Evolutionary conservation across 2,329 filamentous ascomycete species (phyloP).

Genomic region (Talaromyces sp.): DNA sequence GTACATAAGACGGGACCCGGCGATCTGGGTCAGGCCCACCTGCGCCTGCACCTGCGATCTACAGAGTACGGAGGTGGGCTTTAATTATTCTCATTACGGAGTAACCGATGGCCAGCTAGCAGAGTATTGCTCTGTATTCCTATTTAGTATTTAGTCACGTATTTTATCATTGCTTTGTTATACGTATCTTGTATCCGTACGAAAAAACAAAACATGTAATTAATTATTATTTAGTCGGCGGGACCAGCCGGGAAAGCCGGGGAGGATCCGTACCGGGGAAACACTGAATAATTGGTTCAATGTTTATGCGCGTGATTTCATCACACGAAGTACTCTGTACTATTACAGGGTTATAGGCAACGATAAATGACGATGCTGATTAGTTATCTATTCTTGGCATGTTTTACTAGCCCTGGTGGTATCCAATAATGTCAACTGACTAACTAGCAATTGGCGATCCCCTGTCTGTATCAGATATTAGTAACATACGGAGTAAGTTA

Average conservation of each 20-base stretch:
- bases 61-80: not conserved
- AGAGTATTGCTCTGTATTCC: not conserved
- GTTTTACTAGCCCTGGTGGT: not conserved
- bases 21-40: not conserved
- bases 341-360: not conserved
- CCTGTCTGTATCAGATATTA: no score
- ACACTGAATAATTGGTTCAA: no score
- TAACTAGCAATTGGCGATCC: not conserved
- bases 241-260: not conserved
- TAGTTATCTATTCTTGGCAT: not conserved
- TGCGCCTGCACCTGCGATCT: not conserved
- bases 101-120: not conserved
- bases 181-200: not conserved
- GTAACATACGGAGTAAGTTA: no score
- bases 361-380: not conserved
- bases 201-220: not conserved
- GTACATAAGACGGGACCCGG: not conserved
- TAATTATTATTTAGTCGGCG: not conserved
- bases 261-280: not conserved
- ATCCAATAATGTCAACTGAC: not conserved
- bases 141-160: not conserved
- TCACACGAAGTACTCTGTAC: no score
- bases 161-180: not conserved
- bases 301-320: not conserved
- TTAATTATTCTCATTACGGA: not conserved